A percentile compares a stretch with the other conserved stretches of the same genome.
These are phyloP conservation scores for Rhinocladiella mackenziei DNA, from an alignment of 2,329 filamentous ascomycete genomes.

Conservation along the genomic window DNA sequence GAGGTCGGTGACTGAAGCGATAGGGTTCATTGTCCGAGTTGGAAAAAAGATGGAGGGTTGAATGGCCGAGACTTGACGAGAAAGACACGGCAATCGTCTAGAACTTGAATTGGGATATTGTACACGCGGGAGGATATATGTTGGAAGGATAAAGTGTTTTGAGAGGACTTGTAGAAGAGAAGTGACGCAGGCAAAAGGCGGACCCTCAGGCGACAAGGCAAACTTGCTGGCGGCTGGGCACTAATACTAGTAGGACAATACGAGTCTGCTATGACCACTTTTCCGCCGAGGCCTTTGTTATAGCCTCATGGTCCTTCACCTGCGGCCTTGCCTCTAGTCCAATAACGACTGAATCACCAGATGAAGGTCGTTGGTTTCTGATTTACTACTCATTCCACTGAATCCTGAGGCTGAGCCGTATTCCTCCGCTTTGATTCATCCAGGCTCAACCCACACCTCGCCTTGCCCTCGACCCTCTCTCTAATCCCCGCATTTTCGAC, in stretches of 20 bases:
- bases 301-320: too few species aligned
- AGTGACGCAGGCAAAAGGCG: constrained; percentile 16
- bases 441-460: constrained; percentile 2
- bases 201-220: background rate
- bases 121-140: constrained; percentile 9
- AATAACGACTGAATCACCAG: background rate
- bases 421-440: constrained; percentile 1
- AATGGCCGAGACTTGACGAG: constrained; percentile 13
- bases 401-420: background rate
- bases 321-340: constrained; percentile 13
- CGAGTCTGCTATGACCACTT: background rate
- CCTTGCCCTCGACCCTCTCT: background rate
- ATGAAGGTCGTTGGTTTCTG: too few species aligned
- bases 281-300: background rate
- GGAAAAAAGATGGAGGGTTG: constrained; percentile 4
- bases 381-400: background rate
- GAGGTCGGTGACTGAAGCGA: constrained; percentile 15
- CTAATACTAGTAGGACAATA: background rate
- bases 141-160: constrained; percentile 20
- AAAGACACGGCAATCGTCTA: constrained; percentile 10
- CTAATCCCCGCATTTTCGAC: too few species aligned
- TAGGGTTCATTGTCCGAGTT: constrained; percentile 28
- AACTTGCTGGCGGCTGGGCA: background rate
- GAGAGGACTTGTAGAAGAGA: constrained; percentile 20
- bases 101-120: constrained; percentile 3